Base-by-base conservation (phyloP, 495 filamentous ascomycete genomes). In the Daldinia childiae region DNA sequence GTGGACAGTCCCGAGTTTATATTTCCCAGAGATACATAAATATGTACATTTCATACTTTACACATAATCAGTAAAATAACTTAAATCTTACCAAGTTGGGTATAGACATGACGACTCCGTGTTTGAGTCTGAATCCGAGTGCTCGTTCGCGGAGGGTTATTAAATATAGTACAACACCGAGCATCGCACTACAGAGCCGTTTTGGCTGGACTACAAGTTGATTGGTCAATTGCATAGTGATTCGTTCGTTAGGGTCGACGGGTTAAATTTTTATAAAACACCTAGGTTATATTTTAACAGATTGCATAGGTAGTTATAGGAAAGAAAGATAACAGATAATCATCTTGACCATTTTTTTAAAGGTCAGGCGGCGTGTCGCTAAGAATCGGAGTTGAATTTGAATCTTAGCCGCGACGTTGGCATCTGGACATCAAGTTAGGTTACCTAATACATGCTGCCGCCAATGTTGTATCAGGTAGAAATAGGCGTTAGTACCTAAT, bases 81-180 rank as follows among this genome's bases (percentile, higher is more conserved):
- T 41, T 0, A 17, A 41, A 41, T 17, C 39, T 41, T 41, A 41
- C 39, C n/a, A 41, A 3, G 15, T 17, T 41, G 0, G n/a, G 15
- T 7, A 48, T 7, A 21, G 7, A 24, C 43, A 48, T 11, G 17
- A 48, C 8, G 17, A 48, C 7, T 48, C 43, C 17, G 1, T 12
- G 12, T 6, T 5, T 3, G 50, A n/a, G 21, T 21, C 17, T 14
- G 4, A 14, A 36, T 36, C 11, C 34, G 34, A 36, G 34, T 14
- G 34, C 11, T 14, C 34, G 12, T 36, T 36, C 34, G 34, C 34
- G 34, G 34, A 0, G 34, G 3, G 4, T 58, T 32, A 6, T 48
- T 11, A 48, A 57, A 65, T 39, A 56, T 3, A 39, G 62, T 21
- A 70, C 24, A 61, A 70, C 17, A n/a, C 62, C 56, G 68, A 65